These are phyloP conservation scores for Phaffomyces thermotolerans DNA, from an alignment of 805 yeast species.

Conservation along the genomic window DNA sequence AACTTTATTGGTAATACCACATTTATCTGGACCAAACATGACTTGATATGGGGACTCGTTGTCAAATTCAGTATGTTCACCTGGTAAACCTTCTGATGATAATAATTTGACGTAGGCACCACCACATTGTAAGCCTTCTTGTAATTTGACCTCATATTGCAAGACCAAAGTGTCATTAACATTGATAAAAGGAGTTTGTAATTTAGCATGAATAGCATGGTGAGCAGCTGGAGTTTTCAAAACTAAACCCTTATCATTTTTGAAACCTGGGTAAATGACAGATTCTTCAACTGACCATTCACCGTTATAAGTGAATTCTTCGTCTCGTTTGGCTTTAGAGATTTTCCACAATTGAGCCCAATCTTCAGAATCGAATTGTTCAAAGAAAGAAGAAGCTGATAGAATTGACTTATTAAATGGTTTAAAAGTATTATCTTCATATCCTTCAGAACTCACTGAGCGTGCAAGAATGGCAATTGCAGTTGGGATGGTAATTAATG, in stretches of 20 bases:
- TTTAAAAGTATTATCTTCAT: conserved; percentile 25
- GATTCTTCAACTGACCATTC: conserved; percentile 71
- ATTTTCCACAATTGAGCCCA: conserved; percentile 45
- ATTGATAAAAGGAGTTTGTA: conserved; percentile 53
- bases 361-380: conserved; percentile 46
- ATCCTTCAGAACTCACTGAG: conserved; percentile 18
- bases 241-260: conserved; percentile 69
- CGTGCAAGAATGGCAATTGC: conserved; percentile 18
- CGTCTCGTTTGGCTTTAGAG: conserved; percentile 50
- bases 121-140: conserved; percentile 74
- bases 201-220: conserved; percentile 68
- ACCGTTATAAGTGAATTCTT: conserved; percentile 57
- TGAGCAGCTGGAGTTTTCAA: conserved; percentile 69
- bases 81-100: conserved; percentile 32
- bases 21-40: conserved; percentile 93
- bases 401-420: conserved; percentile 29
- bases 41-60: conserved; percentile 69
- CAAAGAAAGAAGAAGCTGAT: conserved; percentile 46
- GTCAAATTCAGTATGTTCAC: conserved; percentile 41
- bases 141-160: conserved; percentile 85
- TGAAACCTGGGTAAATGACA: conserved; percentile 47
- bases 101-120: conserved; percentile 84
- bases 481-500: conserved; percentile 17
- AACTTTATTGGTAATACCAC: conserved; percentile 74
- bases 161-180: conserved; percentile 62